Base-by-base conservation (phyloP, 2,329 filamentous ascomycete species). In the Cercospora canescens region DNA sequence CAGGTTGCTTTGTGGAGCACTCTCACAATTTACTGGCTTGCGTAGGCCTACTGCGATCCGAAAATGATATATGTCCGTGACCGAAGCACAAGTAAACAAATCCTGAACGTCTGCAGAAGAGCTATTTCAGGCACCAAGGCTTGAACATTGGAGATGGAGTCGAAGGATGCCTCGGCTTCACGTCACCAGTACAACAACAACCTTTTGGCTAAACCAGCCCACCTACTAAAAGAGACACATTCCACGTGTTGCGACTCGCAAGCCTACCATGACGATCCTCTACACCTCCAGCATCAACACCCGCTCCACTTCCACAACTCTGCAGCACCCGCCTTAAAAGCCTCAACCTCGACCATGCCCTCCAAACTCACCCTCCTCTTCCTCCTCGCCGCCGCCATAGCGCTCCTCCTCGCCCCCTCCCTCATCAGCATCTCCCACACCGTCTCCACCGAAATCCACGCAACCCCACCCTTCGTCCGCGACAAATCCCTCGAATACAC, bases 401-500 rank as follows among this genome's bases (percentile, higher is more conserved):
- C 60, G 2, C 16, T 68, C 37, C 26, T 68, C 14, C 28, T 68
- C n/a, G 57, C 66, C 3, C 66, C 66, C 16, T 57, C 63, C 12
- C 32, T 68, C 21, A 61, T 64, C 3, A 64, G 61, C 57, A 57
- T 60, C 21, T 28, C 48, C 41, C 26, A 41, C 6, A 62, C 41
- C 1, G 18, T 64, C n/a, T 21, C 30, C 30, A 57, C 50, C 11
- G 34, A 66, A 18, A 30, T 64, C 34, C 45, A 54, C 12, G 64
- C 64, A n/a, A 54, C 58, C 16, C 60, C 61, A 4, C 12, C 14
- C n/a, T 64, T 62, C 34, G 39, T 58, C 3, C 50, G 59, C 18
- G 60, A 63, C 37, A 66, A 68, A 35, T 24, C 55, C 14, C 55
- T 69, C 26, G 64, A 67, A 30, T 65, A 62, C 55, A 45, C 55